Percentiles rank a stretch among this genome's conserved stretches.
These are phyloP conservation scores for Cryptosporidium ubiquitum DNA, from an alignment of 169 alveolate genomes.

Conservation along the genomic window DNA sequence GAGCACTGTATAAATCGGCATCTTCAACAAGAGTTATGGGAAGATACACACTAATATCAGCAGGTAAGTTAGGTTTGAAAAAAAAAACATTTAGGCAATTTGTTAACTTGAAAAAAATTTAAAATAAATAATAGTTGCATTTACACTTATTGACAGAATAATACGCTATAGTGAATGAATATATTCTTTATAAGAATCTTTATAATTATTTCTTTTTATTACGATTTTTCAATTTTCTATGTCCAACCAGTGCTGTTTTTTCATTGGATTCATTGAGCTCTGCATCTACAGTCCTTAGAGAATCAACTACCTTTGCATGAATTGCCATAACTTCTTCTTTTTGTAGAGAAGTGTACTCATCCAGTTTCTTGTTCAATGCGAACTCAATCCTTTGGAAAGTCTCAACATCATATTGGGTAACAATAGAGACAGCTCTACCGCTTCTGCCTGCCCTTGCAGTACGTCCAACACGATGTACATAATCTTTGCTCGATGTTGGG, in stretches of 20 bases:
- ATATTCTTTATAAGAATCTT: neutral
- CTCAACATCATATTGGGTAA: constrained; percentile 96
- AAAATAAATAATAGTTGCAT: constrained; percentile 17
- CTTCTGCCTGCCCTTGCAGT: constrained; percentile 99
- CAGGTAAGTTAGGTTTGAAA: constrained; percentile 11
- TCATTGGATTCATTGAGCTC: constrained; percentile 70
- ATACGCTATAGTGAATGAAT: constrained; percentile 18
- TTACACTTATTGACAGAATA: constrained; percentile 52
- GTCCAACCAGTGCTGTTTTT: constrained; percentile 52
- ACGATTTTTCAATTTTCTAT: constrained; percentile 17
- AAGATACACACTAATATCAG: constrained; percentile 33
- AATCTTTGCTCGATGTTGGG: constrained; percentile 94
- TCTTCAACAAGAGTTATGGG: constrained; percentile 40
- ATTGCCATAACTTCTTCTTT: constrained; percentile 62
- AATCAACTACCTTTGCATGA: constrained; percentile 55
- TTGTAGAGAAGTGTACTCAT: constrained; percentile 57
- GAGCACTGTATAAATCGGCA: constrained; percentile 84
- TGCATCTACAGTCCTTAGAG: constrained; percentile 53
- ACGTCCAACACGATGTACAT: constrained; percentile 98
- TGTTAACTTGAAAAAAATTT: neutral
- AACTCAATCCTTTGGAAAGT: constrained; percentile 91
- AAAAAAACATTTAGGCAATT: neutral
- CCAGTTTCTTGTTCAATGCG: constrained; percentile 89
- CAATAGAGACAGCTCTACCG: constrained; percentile 95
- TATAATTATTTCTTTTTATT: constrained; percentile 33